Conservation (phyloP, 2,329 filamentous ascomycete genomes). For the Emergomyces pasteurianus region DNA sequence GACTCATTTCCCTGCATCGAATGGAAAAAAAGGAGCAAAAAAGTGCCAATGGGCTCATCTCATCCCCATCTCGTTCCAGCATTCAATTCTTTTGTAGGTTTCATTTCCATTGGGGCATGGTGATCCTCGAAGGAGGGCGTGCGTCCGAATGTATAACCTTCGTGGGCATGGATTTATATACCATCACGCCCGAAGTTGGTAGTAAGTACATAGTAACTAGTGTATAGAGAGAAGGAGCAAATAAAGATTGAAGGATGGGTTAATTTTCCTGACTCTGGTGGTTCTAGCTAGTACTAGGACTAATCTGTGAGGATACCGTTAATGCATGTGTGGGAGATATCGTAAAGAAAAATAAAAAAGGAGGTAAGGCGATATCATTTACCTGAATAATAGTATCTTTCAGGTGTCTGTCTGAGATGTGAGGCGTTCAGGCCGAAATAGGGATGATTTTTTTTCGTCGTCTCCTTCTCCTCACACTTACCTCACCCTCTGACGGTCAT, state of each 20-base stretch:
- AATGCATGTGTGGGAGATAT: neutral
- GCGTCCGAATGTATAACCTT: neutral
- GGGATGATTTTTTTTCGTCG: no score
- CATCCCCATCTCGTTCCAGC: no score
- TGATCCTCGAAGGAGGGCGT: neutral
- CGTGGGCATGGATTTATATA: neutral
- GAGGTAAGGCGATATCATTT: neutral
- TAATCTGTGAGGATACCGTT: neutral
- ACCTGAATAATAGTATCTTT: no score
- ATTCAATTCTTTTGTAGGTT: no score
- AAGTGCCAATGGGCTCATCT: no score
- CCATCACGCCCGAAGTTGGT: neutral
- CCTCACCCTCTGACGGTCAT: neutral
- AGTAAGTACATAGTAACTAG: no score
- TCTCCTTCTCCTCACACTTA: neutral
- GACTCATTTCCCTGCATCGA: neutral
- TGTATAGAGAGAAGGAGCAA: no score
- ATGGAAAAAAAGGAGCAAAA: no score
- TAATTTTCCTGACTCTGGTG: neutral
- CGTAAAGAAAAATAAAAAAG: no score
- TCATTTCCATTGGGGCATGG: neutral
- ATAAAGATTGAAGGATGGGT: neutral
- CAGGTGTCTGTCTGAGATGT: conserved; percentile 12
- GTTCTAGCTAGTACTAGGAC: neutral
- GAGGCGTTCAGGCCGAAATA: conserved; percentile 11